Evolutionary conservation across 2,329 filamentous ascomycete genomes (phyloP).

Genomic region (Exophiala sp.): DNA sequence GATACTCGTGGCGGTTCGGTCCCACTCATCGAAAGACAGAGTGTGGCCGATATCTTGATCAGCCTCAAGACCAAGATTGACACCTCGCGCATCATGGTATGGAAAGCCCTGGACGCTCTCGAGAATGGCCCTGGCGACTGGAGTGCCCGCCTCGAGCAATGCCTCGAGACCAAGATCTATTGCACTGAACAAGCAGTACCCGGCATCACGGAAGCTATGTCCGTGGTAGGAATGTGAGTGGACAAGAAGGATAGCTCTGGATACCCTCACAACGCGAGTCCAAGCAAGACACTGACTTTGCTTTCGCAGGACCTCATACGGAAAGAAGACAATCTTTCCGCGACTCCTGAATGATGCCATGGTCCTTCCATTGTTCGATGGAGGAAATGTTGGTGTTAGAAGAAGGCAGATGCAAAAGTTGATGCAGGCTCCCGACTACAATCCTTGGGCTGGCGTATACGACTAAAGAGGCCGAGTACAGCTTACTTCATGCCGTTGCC

Average conservation of each 20-base stretch:
- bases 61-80: constrained; percentile 52
- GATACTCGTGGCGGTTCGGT: constrained; percentile 45
- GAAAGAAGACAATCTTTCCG: constrained; percentile 40
- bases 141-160: constrained; percentile 43
- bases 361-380: constrained; percentile 50
- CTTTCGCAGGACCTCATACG: constrained; percentile 35
- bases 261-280: too few species aligned
- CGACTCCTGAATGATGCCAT: constrained; percentile 45
- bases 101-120: constrained; percentile 49
- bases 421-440: constrained; percentile 43
- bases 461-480: too few species aligned
- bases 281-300: neutral
- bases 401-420: constrained; percentile 37
- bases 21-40: constrained; percentile 47
- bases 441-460: constrained; percentile 40
- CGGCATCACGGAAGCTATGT: constrained; percentile 48
- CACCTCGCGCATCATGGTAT: constrained; percentile 47
- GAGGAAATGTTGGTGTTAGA: constrained; percentile 53
- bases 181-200: constrained; percentile 49
- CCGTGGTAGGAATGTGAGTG: constrained; percentile 50
- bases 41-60: constrained; percentile 50
- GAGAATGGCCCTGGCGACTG: constrained; percentile 42
- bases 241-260: neutral
- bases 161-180: constrained; percentile 51
- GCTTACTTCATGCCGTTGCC: too few species aligned